Base-by-base conservation (phyloP, 2,329 filamentous ascomycete genomes). In the Colletotrichum filicis region DNA sequence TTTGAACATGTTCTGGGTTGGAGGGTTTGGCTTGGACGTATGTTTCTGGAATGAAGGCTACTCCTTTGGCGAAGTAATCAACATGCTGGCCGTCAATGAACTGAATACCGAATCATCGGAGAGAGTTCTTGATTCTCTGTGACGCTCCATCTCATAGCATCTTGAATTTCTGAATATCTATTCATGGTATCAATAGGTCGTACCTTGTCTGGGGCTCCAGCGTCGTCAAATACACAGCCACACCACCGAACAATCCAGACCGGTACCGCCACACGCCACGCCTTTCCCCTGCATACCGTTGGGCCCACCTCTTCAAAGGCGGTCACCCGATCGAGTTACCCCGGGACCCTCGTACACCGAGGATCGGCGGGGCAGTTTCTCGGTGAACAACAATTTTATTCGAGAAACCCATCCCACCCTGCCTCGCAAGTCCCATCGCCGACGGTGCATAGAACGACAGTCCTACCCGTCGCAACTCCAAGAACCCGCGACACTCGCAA, bases 331-430 rank as follows among this genome's bases (percentile, higher is more conserved):
- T 73, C 42, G 26, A 30, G 60, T 52, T 12, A 1, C 42, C 53
- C 69, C 28, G 28, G 59, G 35, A n/a, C 35, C 58, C 26, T 6
- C 35, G 16, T 57, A 57, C 70, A 74, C 70, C 73, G 73, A 70
- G 49, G 37, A 58, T 68, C 58, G 52, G 70, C 70, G 73, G 65
- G 69, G 73, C 70, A 73, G 56, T 62, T 57, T 57, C 52, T 75
- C 71, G 74, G 74, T 75, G 74, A 71, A 71, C 74, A 69, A 67
- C 46, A 71, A 74, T 74, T 74, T 74, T 75, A 71, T 74, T 66
- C 57, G 22, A 22, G 26, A 42, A 16, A 32, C 30, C 30, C 52
- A 61, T 68, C 63, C 66, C 73, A 59, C 57, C 70, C 53, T 37
- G 42, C 56, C 35, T 19, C 37, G 32, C 57, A 30, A 67, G 46